A percentile compares a stretch with the other conserved stretches of the same genome.
phyloP scores from a whole-genome alignment of 441 rosid genomes.

The Gossypium trilobum region DNA sequence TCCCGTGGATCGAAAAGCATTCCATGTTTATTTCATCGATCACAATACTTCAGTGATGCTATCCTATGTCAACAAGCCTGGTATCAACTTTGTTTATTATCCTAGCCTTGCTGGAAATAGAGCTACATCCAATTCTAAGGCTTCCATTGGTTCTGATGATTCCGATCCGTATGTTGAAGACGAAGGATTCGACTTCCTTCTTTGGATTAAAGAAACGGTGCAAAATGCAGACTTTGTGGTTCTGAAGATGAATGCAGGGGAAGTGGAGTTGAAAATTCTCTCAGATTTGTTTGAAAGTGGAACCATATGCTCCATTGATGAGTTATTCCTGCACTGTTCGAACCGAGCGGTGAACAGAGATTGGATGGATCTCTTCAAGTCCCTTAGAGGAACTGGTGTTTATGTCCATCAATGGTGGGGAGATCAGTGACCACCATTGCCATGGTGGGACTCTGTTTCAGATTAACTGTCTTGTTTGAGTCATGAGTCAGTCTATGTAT shows the following conservation, averaged over 20 bases:
- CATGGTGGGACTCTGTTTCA: not conserved
- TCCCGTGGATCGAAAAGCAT: constrained; percentile 46
- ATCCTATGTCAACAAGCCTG: constrained; percentile 53
- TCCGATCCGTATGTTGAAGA: constrained; percentile 40
- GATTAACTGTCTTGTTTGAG: not conserved
- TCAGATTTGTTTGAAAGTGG: constrained; percentile 41
- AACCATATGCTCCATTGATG: constrained; percentile 54
- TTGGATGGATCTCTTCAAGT: constrained; percentile 41
- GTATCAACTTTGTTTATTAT: constrained; percentile 57
- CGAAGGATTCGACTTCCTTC: constrained; percentile 50
- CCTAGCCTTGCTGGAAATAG: constrained; percentile 48
- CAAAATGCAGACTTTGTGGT: constrained; percentile 55
- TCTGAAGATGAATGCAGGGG: constrained; percentile 59
- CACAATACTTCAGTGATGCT: constrained; percentile 61
- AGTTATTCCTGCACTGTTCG: constrained; percentile 56
- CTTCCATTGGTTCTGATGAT: constrained; percentile 20
- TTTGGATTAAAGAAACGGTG: constrained; percentile 69
- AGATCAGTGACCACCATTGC: constrained; percentile 17
- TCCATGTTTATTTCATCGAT: constrained; percentile 55
- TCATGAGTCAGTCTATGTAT: not conserved
- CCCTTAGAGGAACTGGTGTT: constrained; percentile 50
- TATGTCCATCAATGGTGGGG: constrained; percentile 80
- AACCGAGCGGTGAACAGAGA: constrained; percentile 22
- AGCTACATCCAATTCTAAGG: constrained; percentile 16
- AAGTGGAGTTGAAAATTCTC: constrained; percentile 44